A percentile compares a stretch with the other conserved stretches of the same genome.
Evolutionary conservation across 2,329 filamentous ascomycete genomes (phyloP).

Genomic region (Microdochium paspali): DNA sequence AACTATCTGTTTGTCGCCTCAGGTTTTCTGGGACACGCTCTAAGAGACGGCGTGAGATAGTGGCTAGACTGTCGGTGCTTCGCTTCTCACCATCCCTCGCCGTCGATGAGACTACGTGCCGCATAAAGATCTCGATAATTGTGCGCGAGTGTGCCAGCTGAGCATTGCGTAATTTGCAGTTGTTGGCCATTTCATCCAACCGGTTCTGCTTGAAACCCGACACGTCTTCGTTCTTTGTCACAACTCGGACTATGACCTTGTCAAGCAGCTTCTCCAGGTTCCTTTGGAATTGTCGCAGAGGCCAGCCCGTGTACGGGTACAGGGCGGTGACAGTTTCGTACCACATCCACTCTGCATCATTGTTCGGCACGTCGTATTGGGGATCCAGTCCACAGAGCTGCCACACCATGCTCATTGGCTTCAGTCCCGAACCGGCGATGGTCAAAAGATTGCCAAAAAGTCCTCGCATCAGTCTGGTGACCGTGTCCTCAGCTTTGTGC

Average conservation of each 20-base stretch:
- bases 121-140: slow-evolving; percentile 9
- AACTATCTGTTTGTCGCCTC: slow-evolving; percentile 6
- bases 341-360: slow-evolving; percentile 9
- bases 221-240: slow-evolving; percentile 9
- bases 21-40: slow-evolving; percentile 5
- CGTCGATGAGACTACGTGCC: slow-evolving; percentile 4
- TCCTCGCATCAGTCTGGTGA: slow-evolving; percentile 16
- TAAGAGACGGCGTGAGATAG: slow-evolving; percentile 7
- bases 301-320: slow-evolving; percentile 12
- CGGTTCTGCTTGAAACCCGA: slow-evolving; percentile 5
- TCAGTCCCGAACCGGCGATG: slow-evolving; percentile 14
- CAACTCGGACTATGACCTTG: slow-evolving; percentile 8
- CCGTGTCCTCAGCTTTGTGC: slow-evolving; percentile 10
- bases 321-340: slow-evolving; percentile 10
- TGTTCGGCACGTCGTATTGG: slow-evolving; percentile 8
- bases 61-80: background rate
- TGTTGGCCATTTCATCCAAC: slow-evolving; percentile 5
- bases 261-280: slow-evolving; percentile 12
- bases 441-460: slow-evolving; percentile 16
- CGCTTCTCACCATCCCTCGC: slow-evolving; percentile 2
- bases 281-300: slow-evolving; percentile 6
- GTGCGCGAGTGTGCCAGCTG: slow-evolving; percentile 11
- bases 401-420: slow-evolving; percentile 12
- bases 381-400: slow-evolving; percentile 9
- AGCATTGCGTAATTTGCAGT: slow-evolving; percentile 12